A percentile compares a stretch with the other conserved stretches of the same genome.
phyloP scores from a whole-genome alignment of 129 eudicot genomes.

The Ambrosia artemisiifolia region DNA sequence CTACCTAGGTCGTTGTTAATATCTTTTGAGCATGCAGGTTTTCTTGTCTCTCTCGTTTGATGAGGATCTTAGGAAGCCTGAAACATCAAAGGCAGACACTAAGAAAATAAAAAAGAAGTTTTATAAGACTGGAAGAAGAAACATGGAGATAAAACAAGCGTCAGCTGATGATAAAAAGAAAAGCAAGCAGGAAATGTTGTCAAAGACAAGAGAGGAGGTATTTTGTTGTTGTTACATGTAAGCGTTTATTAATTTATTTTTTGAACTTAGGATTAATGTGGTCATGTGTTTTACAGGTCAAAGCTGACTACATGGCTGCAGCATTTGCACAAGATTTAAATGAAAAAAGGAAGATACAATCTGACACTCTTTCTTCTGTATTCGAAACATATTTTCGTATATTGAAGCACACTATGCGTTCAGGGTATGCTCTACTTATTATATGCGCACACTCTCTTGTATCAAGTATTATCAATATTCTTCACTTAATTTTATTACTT shows the following conservation, averaged over 20 bases:
- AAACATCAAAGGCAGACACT: conserved; percentile 41
- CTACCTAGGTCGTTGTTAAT: not conserved
- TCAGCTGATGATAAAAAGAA: conserved; percentile 61
- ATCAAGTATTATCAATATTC: not conserved
- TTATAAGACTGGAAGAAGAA: conserved; percentile 47
- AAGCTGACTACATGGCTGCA: conserved; percentile 85
- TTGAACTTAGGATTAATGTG: not conserved
- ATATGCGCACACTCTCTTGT: not conserved
- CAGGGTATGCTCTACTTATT: conserved; percentile 39
- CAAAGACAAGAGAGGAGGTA: conserved; percentile 89
- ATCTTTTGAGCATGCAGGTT: conserved; percentile 35
- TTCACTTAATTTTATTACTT: not conserved
- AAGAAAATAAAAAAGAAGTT: conserved; percentile 44
- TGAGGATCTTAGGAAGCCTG: conserved; percentile 76
- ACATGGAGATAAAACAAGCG: conserved; percentile 40
- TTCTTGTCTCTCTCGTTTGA: conserved; percentile 74
- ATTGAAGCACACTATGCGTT: conserved; percentile 61
- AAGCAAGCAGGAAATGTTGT: conserved; percentile 54
- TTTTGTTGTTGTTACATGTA: not conserved
- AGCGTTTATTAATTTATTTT: not conserved
- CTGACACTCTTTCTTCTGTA: conserved; percentile 73
- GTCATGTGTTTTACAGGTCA: conserved; percentile 48
- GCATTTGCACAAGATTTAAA: conserved; percentile 63
- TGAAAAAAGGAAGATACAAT: conserved; percentile 68
- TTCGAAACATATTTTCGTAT: conserved; percentile 75